Conservation (phyloP, 2,329 filamentous ascomycete genomes). For the Colletotrichum acutatum region DNA sequence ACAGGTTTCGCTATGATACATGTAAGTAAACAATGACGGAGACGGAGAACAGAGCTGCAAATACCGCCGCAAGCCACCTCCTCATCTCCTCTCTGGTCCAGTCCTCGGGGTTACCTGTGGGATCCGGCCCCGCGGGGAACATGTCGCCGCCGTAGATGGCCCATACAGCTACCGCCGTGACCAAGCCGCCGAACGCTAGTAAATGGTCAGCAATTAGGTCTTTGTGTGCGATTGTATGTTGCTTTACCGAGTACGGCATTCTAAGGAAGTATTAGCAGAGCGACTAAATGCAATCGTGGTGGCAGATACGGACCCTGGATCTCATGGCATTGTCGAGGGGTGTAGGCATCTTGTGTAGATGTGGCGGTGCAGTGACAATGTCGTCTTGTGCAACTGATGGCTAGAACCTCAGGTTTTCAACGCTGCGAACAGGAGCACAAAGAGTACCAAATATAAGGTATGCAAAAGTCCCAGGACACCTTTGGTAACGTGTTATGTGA, state of each 20-base stretch:
- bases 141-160: conserved; percentile 87
- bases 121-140: conserved; percentile 80
- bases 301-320: conserved; percentile 68
- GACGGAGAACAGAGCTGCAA: conserved; percentile 41
- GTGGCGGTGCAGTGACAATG: conserved; percentile 13
- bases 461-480: too few relatives aligned
- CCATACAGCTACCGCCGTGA: conserved; percentile 85
- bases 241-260: conserved; percentile 32
- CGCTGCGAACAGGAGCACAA: too few relatives aligned
- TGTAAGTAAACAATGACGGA: conserved; percentile 32
- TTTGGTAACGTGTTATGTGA: conserved; percentile 1
- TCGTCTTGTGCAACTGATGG: not conserved
- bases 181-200: conserved; percentile 82
- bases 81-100: conserved; percentile 87
- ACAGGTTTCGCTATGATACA: conserved; percentile 55
- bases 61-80: conserved; percentile 83
- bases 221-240: too few relatives aligned
- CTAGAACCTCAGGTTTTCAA: not conserved
- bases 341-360: conserved; percentile 69
- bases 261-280: conserved; percentile 2
- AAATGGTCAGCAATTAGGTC: not conserved
- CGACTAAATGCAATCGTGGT: conserved; percentile 11
- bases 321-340: conserved; percentile 74
- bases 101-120: conserved; percentile 74
- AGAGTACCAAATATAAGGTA: too few relatives aligned